Base-by-base conservation (phyloP, 2,329 filamentous ascomycete species). In the Phyllosticta paracitricarpa region DNA sequence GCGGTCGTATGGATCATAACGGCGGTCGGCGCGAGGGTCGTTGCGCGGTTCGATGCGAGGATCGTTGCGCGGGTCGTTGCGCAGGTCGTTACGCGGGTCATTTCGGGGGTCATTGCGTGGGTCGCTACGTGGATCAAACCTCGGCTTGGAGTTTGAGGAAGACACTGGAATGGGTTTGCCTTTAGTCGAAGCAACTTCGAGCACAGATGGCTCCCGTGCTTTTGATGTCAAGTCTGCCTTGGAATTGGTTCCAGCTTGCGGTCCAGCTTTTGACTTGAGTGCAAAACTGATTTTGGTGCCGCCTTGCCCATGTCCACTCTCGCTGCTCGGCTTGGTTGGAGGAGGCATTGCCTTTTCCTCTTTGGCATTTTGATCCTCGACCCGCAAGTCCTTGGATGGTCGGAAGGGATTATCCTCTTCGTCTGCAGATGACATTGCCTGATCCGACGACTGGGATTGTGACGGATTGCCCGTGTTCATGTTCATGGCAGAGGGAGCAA, bases 221-320 rank as follows among this genome's bases (percentile, higher is more conserved):
- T 68, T 64, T 54, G 70, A 64, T 14, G 77, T 75, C 58, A 82
- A 66, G 63, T 81, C 81, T 51, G 77, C 70, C 52, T 82, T 80
- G 28, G 78, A 74, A 64, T 81, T 81, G 55, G 77, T 76, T 62
- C 79, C 78, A 64, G 81, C 77, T 26, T 78, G 76, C 22, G 86
- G 79, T 2, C 81, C 79, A 10, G 80, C 81, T 52, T 88, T 83
- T 9, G 86, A 83, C 72, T 97, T 97, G 74, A 97, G 91, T 1
- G 91, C 91, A 72, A 97, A 97, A 72, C 91, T 95, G 69, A 97
- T 95, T 75, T 93, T 94, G 54, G 85, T 84, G 2, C 78, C 77
- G 62, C 79, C 77, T 70, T 79, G 72, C 63, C 75, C 69, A 63
- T 82, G 78, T n/a, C 82, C 78, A 4, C 82, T 80, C 1, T 79